Evolutionary conservation across 768 basidiomycete species (phyloP).

Genomic region (Kwoniella europaea): DNA sequence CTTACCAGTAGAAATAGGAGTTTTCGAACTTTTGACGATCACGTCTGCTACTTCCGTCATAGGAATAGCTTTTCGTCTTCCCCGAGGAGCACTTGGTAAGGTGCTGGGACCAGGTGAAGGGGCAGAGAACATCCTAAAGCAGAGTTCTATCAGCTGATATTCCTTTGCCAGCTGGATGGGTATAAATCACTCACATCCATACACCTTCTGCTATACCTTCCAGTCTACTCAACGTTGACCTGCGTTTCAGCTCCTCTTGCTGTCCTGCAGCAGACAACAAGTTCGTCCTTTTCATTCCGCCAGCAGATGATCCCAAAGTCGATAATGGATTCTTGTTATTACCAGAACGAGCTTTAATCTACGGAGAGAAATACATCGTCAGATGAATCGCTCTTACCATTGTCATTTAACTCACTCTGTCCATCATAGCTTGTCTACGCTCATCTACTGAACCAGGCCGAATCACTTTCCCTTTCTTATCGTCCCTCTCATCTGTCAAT

Average conservation of each 20-base stretch:
- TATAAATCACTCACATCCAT: slow-evolving; percentile 54
- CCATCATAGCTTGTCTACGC: slow-evolving; percentile 52
- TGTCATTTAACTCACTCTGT: slow-evolving; percentile 36
- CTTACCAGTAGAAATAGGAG: slow-evolving; percentile 55
- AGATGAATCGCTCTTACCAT: background rate
- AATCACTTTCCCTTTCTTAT: slow-evolving; percentile 33
- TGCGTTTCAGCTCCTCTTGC: slow-evolving; percentile 54
- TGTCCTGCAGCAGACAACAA: slow-evolving; percentile 38
- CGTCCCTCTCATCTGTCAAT: slow-evolving; percentile 24
- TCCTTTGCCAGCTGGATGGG: too few species aligned
- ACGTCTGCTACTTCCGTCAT: slow-evolving; percentile 56
- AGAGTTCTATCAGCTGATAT: background rate
- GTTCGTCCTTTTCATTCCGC: slow-evolving; percentile 18
- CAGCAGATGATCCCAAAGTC: slow-evolving; percentile 39
- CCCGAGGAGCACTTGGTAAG: slow-evolving; percentile 37
- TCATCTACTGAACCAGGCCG: slow-evolving; percentile 49
- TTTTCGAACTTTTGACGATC: slow-evolving; percentile 58
- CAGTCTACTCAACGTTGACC: slow-evolving; percentile 56
- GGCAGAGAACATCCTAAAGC: slow-evolving; percentile 52
- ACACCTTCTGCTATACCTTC: slow-evolving; percentile 57
- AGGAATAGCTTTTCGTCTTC: slow-evolving; percentile 53
- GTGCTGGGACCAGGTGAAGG: slow-evolving; percentile 35
- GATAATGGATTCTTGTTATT: slow-evolving; percentile 26
- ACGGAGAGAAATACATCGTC: background rate
- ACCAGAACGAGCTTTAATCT: slow-evolving; percentile 54